phyloP scores from a whole-genome alignment of 805 yeast genomes.

The Sporopachydermia quercuum region DNA sequence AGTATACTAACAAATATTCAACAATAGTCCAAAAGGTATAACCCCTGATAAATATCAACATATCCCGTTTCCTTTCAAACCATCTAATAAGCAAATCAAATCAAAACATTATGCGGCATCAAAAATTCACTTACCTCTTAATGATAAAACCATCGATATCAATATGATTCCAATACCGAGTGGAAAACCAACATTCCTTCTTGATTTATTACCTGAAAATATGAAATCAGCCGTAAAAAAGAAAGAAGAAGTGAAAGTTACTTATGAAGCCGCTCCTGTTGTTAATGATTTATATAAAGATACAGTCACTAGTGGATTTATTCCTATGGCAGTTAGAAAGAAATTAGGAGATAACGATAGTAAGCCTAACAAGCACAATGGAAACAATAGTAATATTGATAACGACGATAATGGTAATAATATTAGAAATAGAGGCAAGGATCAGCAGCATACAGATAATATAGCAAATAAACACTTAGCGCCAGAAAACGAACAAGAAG shows the following conservation, averaged over 20 bases:
- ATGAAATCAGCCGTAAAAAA: not conserved
- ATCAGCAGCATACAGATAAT: too few species aligned
- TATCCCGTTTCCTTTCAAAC: slow-evolving; percentile 20
- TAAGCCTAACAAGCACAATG: too few species aligned
- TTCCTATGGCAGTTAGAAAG: slow-evolving; percentile 10
- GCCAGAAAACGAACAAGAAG: too few species aligned
- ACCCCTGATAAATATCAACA: slow-evolving; percentile 26
- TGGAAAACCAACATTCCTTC: not conserved
- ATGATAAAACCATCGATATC: not conserved
- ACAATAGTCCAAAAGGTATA: slow-evolving; percentile 29
- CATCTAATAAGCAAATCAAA: not conserved
- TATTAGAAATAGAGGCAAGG: too few species aligned
- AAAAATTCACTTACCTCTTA: too few species aligned
- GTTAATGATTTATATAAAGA: slow-evolving; percentile 11
- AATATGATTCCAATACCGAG: not conserved
- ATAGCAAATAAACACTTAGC: too few species aligned
- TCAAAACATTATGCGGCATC: not conserved
- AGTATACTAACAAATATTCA: slow-evolving; percentile 2
- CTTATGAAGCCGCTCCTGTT: slow-evolving; percentile 14
- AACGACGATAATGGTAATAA: too few species aligned
- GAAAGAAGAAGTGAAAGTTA: slow-evolving; percentile 4
- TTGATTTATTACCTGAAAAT: not conserved
- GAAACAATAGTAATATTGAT: too few species aligned
- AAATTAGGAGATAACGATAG: too few species aligned
- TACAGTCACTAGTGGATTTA: slow-evolving; percentile 7